Base-by-base conservation (phyloP, 345 rosid genomes). In the Trapa incisa region DNA sequence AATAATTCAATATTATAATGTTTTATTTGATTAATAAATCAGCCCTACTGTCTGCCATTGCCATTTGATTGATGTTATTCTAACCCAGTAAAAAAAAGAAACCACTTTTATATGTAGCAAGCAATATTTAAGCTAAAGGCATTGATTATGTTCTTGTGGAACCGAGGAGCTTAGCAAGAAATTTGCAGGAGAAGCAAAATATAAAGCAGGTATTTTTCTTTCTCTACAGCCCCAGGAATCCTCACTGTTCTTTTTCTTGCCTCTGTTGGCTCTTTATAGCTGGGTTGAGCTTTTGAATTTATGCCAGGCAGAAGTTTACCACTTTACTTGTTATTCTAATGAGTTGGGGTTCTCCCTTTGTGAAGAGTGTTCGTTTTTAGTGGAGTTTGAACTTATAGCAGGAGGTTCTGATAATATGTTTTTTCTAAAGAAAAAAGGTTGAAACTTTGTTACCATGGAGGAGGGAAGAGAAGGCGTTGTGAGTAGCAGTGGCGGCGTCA, bases 391-490 rank as follows among this genome's bases (percentile, higher is more conserved):
- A 9, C 11, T 45, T 45, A 2, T 48, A 29, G 4, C 1, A 3
- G 35, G 53, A 38, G 15, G 5, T 6, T 45, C 11, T 11, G 48
- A 45, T 13, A 45, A 39, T 39, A 41, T 16, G 7, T 12, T 67
- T 67, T 1, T 16, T 10, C 0, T 67, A 50, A 22, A 22, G 29
- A 61, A 48, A 8, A 67, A 69, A 45, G 66, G 37, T 54, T 38
- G 68, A 41, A 39, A 47, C 36, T 37, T 67, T 81, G 72, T 81
- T 75, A 73, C 82, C 70, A 94, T 89, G 96, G 93, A 91, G 96
- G 93, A 91, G 75, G 79, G 66, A 65, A 65, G 73, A 70, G 82
- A 83, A 69, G 87, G 84, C 76, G 77, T 74, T 65, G 85, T 80
- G 47, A 79, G 72, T 65, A 73, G 75, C 14, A 78, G 83, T 70